Base-by-base conservation (phyloP, 2,329 filamentous ascomycete genomes). In the Aspergillus ibericus region DNA sequence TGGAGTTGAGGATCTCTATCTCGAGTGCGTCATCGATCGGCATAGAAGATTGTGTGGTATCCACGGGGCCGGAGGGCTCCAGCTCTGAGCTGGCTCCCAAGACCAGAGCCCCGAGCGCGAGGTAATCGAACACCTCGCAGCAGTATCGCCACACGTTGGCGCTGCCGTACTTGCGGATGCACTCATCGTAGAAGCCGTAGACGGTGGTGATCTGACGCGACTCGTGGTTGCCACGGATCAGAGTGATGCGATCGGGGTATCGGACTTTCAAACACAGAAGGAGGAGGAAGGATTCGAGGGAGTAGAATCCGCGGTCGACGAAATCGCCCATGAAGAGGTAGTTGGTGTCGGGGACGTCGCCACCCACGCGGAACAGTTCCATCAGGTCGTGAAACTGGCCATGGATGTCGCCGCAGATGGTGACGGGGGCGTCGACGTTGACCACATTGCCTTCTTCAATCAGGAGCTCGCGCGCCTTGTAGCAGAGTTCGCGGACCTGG, bases 291-390 rank as follows among this genome's bases (percentile, higher is more conserved):
- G 93, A 95, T 79, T 99, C 93, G 68, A 99, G 88, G 2, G 92
- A 96, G 81, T 98, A 99, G 83, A 97, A 99, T 59, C 93, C 93
- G 64, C 93, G 91, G 77, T 99, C 93, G 72, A 99, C 93, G 70
- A 97, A 99, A 77, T 99, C 93, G 73, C 93, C 93, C 92, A 97
- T 96, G 79, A 97, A 97, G 3, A 97, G 85, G 76, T 97, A 97
- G 72, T 96, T 96, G 32, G 93, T 97, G 71, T 97, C 93, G 40
- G 93, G 93, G 4, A 96, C 91, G 74, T 96, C 92, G 63, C 93
- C 93, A 61, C 93, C 93, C 4, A 97, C 93, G 54, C 92, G 86
- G 74, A 97, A 97, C 5, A 97, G 85, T 77, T 97, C 93, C 93
- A 97, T 97, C 69, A 97, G 78, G 73, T 97, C 93, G 71, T 97